A percentile compares a stretch with the other conserved stretches of the same genome.
Conservation (phyloP, 1,284 basidiomycete species). For the Meira nashicola region DNA sequence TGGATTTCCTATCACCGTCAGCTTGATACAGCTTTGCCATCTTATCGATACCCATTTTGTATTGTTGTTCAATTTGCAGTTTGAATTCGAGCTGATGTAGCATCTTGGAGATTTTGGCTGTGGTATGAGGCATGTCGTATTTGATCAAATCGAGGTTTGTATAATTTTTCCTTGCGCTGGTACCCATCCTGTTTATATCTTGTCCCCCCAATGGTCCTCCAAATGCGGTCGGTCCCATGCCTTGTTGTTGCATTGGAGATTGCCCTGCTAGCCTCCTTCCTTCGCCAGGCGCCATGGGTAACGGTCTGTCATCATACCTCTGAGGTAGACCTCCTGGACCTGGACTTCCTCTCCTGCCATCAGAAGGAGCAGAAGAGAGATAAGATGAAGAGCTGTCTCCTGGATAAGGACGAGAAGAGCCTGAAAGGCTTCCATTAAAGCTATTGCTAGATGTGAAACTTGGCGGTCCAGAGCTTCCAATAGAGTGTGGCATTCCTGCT, state of each 20-base stretch:
- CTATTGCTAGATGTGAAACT: constrained; percentile 26
- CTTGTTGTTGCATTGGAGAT: neutral
- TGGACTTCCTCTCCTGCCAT: constrained; percentile 13
- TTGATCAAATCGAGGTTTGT: constrained; percentile 70
- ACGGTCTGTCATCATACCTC: constrained; percentile 26
- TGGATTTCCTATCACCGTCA: constrained; percentile 76
- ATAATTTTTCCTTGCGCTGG: constrained; percentile 37
- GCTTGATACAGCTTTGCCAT: constrained; percentile 86
- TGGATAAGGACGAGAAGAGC: constrained; percentile 22
- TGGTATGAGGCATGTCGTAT: constrained; percentile 92
- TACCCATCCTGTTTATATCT: constrained; percentile 35
- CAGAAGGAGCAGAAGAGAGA: constrained; percentile 23
- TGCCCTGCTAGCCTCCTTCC: constrained; percentile 15
- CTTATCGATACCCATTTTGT: constrained; percentile 97
- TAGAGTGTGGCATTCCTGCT: constrained; percentile 5
- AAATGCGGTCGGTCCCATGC: neutral
- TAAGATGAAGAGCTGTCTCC: constrained; percentile 36
- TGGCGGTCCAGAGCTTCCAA: constrained; percentile 19
- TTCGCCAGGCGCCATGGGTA: constrained; percentile 17
- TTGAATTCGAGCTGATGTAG: constrained; percentile 99
- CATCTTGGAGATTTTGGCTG: constrained; percentile 95
- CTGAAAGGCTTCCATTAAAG: constrained; percentile 15
- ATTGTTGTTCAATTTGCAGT: constrained; percentile 95
- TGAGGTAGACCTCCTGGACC: neutral
- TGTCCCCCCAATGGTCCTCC: neutral